Evolutionary conservation across 108 stramenopile genomes (phyloP).

Genomic region (Nitzschia palea): DNA sequence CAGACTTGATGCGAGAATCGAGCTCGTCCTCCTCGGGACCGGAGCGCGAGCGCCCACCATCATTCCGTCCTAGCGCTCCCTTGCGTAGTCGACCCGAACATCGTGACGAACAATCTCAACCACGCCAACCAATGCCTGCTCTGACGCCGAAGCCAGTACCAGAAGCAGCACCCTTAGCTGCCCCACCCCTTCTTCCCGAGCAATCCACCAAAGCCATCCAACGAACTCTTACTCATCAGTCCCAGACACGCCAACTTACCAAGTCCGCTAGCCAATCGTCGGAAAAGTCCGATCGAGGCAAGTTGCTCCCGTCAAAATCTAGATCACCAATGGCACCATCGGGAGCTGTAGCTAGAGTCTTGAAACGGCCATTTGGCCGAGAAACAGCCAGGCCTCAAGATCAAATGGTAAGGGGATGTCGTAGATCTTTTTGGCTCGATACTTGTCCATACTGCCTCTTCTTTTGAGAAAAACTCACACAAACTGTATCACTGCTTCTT

Average conservation of each 20-base stretch:
- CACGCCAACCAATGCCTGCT: neutral
- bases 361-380: constrained; percentile 22
- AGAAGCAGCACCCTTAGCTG: neutral
- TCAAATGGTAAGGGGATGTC: constrained; percentile 10
- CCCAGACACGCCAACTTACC: neutral
- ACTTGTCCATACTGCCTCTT: neutral
- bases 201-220: neutral
- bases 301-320: neutral
- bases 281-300: neutral
- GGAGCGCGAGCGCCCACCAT: neutral
- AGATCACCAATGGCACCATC: neutral
- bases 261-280: neutral
- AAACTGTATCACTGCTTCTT: neutral
- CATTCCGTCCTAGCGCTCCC: neutral
- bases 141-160: neutral
- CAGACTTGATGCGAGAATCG: neutral
- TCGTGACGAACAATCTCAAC: neutral
- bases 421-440: no score
- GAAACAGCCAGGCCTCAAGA: neutral
- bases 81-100: neutral
- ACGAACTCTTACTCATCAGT: no score
- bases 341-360: neutral
- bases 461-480: neutral
- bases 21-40: neutral
- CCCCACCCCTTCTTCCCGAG: neutral